These are phyloP conservation scores for Scleroderma citrinum DNA, from an alignment of 768 basidiomycete species.

Conservation along the genomic window DNA sequence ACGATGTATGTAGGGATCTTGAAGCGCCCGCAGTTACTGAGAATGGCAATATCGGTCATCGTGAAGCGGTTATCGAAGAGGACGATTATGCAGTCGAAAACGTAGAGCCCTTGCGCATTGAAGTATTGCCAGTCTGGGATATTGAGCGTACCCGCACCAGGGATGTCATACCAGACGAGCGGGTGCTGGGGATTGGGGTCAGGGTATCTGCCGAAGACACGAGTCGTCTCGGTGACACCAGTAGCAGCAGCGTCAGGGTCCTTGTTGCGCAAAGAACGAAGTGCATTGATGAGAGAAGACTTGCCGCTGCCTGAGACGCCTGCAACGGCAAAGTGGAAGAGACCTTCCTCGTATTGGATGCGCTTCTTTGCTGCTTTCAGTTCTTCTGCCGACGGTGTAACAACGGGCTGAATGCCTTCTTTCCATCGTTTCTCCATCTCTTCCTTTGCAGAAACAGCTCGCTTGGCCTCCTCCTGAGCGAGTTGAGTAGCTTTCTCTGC, in stretches of 20 bases:
- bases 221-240: constrained; percentile 26
- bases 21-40: constrained; percentile 25
- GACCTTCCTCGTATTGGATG: constrained; percentile 18
- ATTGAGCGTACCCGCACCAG: constrained; percentile 29
- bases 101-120: constrained; percentile 30
- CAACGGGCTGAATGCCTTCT: constrained; percentile 21
- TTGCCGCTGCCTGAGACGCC: constrained; percentile 31
- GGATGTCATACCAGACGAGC: constrained; percentile 31
- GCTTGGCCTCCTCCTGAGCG: not conserved
- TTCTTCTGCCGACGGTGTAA: constrained; percentile 18
- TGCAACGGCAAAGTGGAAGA: constrained; percentile 28
- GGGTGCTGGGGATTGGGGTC: constrained; percentile 15
- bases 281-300: constrained; percentile 32
- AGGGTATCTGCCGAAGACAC: constrained; percentile 19
- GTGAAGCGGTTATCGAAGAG: constrained; percentile 31
- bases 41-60: constrained; percentile 28
- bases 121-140: constrained; percentile 33
- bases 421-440: constrained; percentile 16
- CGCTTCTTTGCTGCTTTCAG: constrained; percentile 9
- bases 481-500: constrained; percentile 5
- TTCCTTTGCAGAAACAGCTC: constrained; percentile 1
- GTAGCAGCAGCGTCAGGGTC: constrained; percentile 21
- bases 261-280: constrained; percentile 24
- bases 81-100: constrained; percentile 30
- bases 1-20: constrained; percentile 31